Evolutionary conservation across 2,329 filamentous ascomycete species (phyloP).

Genomic region (Paecilomyces sp.): DNA sequence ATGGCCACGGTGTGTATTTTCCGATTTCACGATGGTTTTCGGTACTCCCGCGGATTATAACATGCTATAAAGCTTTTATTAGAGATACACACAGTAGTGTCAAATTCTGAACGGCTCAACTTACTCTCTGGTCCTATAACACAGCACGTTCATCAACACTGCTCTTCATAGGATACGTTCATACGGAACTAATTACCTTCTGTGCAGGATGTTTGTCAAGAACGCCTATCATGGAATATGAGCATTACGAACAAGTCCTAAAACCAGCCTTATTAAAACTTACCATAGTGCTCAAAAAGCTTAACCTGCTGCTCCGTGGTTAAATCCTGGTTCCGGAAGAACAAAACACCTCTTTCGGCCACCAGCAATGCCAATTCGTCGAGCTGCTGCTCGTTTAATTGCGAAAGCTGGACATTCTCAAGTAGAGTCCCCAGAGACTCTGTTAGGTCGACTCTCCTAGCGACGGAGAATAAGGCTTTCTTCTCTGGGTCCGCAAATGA

Average conservation of each 20-base stretch:
- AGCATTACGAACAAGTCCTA: not conserved
- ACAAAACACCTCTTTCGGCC: constrained; percentile 42
- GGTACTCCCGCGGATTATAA: constrained; percentile 39
- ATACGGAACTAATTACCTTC: constrained; percentile 8
- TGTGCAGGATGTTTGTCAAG: constrained; percentile 43
- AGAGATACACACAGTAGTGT: not conserved
- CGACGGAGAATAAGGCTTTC: constrained; percentile 25
- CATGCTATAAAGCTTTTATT: constrained; percentile 17
- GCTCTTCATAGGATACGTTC: not conserved
- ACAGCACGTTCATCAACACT: not conserved
- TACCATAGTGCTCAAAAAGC: constrained; percentile 43
- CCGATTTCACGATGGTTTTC: constrained; percentile 40
- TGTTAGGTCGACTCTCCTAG: constrained; percentile 23
- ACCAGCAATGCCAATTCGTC: constrained; percentile 46
- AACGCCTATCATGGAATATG: constrained; percentile 6
- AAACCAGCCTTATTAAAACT: not conserved
- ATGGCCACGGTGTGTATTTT: constrained; percentile 43
- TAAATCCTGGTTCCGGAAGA: constrained; percentile 40
- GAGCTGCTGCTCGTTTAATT: constrained; percentile 38
- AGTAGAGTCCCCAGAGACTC: constrained; percentile 33
- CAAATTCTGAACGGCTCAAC: not conserved
- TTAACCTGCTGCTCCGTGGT: constrained; percentile 22
- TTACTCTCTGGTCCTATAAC: constrained; percentile 16
- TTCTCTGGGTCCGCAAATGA: constrained; percentile 34
- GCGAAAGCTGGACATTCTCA: constrained; percentile 38